Base-by-base conservation (phyloP, 768 basidiomycete species). In the Lepiota venenata region DNA sequence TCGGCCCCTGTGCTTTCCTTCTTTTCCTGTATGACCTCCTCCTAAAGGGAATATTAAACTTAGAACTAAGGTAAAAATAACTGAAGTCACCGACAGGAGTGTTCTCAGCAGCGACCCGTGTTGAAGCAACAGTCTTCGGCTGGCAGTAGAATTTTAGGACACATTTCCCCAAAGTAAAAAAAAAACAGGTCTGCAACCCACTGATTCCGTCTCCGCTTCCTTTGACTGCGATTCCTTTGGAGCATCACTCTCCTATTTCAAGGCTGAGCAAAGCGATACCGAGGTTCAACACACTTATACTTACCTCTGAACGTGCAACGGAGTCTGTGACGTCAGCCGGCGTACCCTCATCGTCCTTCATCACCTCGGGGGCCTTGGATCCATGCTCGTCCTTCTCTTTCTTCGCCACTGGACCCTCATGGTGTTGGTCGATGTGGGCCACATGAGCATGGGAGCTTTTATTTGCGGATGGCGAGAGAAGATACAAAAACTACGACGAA, bases 261-360 rank as follows among this genome's bases (percentile, higher is more conserved):
- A 35, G 36, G 14, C 14, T 11, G 14, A 18, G 14, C 18, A 16
- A 32, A 36, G 21, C 38, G 12, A 15, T 7, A 18, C 29, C 15
- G 27, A 22, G 20, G 32, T 27, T 39, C 21, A n/a, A 32, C 6
- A 50, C 43, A 15, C 40, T 40, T 27, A 46, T 42, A 60, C 67
- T 52, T 47, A 71, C 71, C 58, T 69, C 66, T 51, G 74, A 60
- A 44, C 68, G 60, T 36, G 63, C 48, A 18, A 72, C 56, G 4
- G 72, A 65, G 21, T 64, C 64, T 9, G 69, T 58, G 50, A 73
- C 69, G 50, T 74, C 63, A n/a, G 69, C 74, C 38, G 65, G 66
- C 36, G 63, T 70, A 37, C 71, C 75, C 54, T 76, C 74, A 55
- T 69, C 71, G 43, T 77, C 75, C 60, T 66, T 71, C 64, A 74